Percentiles rank a stretch among this genome's conserved stretches.
Evolutionary conservation across 2,329 filamentous ascomycete species (phyloP).

Genomic region (Bisporella sp.): DNA sequence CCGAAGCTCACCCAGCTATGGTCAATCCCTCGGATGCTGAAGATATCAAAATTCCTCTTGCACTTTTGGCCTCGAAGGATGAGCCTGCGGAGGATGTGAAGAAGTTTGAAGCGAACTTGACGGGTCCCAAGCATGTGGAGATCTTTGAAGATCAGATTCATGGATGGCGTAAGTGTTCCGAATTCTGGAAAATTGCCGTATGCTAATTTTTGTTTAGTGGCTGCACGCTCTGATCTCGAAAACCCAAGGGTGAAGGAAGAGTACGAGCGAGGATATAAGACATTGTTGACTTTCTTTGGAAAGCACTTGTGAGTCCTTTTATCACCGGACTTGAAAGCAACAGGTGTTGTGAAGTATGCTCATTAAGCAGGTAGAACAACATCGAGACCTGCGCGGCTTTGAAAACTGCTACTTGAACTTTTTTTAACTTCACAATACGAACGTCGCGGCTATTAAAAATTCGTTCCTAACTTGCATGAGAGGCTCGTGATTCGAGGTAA

Average conservation of each 20-base stretch:
- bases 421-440: too few species aligned
- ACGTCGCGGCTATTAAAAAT: too few species aligned
- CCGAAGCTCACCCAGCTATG: conserved; percentile 54
- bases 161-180: conserved; percentile 34
- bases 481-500: too few species aligned
- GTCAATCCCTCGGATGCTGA: conserved; percentile 55
- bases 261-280: conserved; percentile 42
- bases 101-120: conserved; percentile 36
- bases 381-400: too few species aligned
- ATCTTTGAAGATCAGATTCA: conserved; percentile 45
- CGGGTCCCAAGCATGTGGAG: conserved; percentile 38
- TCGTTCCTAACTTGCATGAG: too few species aligned
- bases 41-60: conserved; percentile 52
- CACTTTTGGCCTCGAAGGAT: conserved; percentile 61
- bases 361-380: too few species aligned
- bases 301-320: conserved; percentile 29
- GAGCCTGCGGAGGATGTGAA: conserved; percentile 39
- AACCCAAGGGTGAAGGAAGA: conserved; percentile 38
- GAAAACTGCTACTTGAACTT: too few species aligned
- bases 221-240: conserved; percentile 40
- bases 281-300: conserved; percentile 35
- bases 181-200: too few species aligned
- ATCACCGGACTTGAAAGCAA: too few species aligned
- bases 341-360: too few species aligned
- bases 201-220: conserved; percentile 32